A percentile compares a stretch with the other conserved stretches of the same genome.
These are phyloP conservation scores for Nepenthes gracilis DNA, from an alignment of 148 eudicot genomes.

Conservation along the genomic window DNA sequence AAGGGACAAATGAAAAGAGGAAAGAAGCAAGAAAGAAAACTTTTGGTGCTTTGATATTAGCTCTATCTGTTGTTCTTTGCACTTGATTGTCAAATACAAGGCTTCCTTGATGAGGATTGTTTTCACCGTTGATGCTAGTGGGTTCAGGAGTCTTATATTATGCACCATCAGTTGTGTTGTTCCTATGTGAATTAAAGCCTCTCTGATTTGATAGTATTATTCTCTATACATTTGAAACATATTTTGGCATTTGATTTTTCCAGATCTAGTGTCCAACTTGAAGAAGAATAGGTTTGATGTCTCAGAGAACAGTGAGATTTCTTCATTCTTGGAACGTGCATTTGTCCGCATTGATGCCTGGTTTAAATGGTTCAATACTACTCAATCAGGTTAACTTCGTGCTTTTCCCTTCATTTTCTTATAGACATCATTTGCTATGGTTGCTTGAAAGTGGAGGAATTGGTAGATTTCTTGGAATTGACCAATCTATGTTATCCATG, in stretches of 20 bases:
- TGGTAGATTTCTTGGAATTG: no score
- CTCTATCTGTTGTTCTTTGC: no score
- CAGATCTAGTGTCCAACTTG: constrained; percentile 66
- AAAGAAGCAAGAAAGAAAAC: no score
- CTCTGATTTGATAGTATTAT: background rate
- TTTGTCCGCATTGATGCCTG: constrained; percentile 87
- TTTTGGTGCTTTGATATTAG: no score
- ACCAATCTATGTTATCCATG: no score
- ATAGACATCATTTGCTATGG: constrained; percentile 18
- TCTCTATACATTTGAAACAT: background rate
- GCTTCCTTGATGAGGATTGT: no score
- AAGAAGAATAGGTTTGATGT: constrained; percentile 42
- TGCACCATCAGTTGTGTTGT: background rate
- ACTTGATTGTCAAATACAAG: no score
- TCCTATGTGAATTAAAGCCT: background rate
- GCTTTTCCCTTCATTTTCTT: constrained; percentile 3
- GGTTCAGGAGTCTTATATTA: no score
- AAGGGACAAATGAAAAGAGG: no score
- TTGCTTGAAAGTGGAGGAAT: background rate
- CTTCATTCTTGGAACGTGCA: constrained; percentile 60
- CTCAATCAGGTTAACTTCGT: constrained; percentile 66
- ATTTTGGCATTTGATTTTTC: constrained; percentile 6
- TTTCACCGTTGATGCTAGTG: no score
- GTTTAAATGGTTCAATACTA: constrained; percentile 92
- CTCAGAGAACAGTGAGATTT: constrained; percentile 45